phyloP scores from a whole-genome alignment of 306 rosid genomes.

The Vigna radiata region DNA sequence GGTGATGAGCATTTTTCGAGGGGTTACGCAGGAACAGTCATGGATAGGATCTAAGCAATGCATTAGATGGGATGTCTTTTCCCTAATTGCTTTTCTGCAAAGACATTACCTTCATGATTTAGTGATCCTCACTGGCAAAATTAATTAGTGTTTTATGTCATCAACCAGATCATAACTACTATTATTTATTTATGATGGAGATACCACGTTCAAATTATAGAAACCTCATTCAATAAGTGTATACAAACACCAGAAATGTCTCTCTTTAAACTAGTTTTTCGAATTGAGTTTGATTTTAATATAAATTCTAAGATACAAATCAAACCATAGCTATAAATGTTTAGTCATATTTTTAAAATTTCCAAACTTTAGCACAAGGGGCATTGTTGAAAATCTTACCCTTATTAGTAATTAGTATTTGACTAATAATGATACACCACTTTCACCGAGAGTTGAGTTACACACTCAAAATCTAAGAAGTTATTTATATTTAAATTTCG shows the following conservation, averaged over 20 bases:
- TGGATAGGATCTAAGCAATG: constrained; percentile 66
- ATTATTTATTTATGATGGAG: neutral
- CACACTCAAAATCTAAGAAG: no score
- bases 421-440: no score
- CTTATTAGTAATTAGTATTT: no score
- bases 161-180: constrained; percentile 26
- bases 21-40: constrained; percentile 72
- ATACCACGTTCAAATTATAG: no score
- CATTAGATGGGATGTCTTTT: constrained; percentile 66
- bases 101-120: constrained; percentile 49
- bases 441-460: no score
- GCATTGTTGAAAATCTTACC: no score
- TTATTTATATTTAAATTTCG: no score
- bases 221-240: neutral
- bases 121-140: constrained; percentile 32
- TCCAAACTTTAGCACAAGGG: no score
- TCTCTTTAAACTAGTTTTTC: neutral
- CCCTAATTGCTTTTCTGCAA: constrained; percentile 66
- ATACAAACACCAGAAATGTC: neutral
- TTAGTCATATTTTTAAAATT: no score
- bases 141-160: constrained; percentile 23
- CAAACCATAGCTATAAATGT: no score
- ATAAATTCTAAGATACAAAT: no score
- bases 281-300: neutral
- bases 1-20: constrained; percentile 76